These are phyloP conservation scores for Lentithecium fluviatile DNA, from an alignment of 495 filamentous ascomycete genomes.

Conservation along the genomic window DNA sequence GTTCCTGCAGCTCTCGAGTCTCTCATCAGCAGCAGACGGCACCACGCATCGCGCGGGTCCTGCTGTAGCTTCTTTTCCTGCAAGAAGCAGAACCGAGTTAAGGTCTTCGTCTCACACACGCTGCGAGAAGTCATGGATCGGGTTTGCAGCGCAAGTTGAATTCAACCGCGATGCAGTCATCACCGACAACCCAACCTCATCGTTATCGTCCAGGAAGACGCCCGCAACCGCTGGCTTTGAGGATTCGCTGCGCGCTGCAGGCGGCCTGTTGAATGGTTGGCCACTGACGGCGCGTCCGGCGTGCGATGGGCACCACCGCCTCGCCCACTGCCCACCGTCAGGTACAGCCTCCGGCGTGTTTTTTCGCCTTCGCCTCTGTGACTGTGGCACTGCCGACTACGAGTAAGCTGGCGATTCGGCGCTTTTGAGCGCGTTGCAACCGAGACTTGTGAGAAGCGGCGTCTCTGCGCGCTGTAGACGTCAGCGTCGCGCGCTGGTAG, in stretches of 20 bases:
- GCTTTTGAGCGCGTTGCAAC: constrained; percentile 17
- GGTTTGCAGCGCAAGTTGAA: background rate
- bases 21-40: background rate
- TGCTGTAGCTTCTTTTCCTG: background rate
- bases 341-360: background rate
- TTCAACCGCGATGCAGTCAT: constrained; percentile 20
- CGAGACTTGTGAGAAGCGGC: constrained; percentile 1
- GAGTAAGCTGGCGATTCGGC: constrained; percentile 21
- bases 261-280: constrained; percentile 6
- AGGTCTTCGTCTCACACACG: constrained; percentile 3
- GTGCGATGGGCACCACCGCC: background rate
- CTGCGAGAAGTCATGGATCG: background rate
- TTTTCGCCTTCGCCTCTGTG: constrained; percentile 15
- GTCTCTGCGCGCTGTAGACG: background rate
- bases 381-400: constrained; percentile 14
- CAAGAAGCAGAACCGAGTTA: background rate
- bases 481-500: background rate
- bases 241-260: background rate
- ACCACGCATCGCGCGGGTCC: background rate
- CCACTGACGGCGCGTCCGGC: constrained; percentile 27
- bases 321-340: background rate
- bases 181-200: background rate
- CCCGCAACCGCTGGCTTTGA: background rate
- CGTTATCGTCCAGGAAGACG: background rate
- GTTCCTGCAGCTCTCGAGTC: constrained; percentile 24